Percentiles rank a stretch among this genome's conserved stretches.
Evolutionary conservation across 805 yeast species (phyloP).

Genomic region (Candida maesae): DNA sequence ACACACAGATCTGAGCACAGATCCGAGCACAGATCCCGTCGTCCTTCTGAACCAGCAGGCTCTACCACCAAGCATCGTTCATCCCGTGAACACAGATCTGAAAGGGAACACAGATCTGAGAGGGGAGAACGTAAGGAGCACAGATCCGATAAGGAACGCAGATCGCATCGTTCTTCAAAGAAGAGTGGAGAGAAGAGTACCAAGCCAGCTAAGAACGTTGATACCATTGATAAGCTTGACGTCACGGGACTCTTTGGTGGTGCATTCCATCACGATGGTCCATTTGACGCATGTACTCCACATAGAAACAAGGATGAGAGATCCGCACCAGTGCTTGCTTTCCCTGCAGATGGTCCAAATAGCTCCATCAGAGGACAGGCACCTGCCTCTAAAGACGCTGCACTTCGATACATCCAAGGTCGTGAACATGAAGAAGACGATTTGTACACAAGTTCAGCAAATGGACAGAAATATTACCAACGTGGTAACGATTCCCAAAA

Average conservation of each 20-base stretch:
- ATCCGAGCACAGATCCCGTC: constrained; percentile 9
- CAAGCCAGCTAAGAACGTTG: constrained; percentile 69
- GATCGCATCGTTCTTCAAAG: constrained; percentile 7
- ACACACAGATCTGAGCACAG: constrained; percentile 19
- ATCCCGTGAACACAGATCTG: constrained; percentile 14
- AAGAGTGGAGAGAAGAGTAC: constrained; percentile 35
- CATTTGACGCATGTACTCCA: constrained; percentile 97
- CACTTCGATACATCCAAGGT: constrained; percentile 77
- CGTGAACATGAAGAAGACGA: constrained; percentile 46
- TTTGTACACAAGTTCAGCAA: constrained; percentile 26
- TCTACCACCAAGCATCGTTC: constrained; percentile 4
- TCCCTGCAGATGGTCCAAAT: constrained; percentile 95
- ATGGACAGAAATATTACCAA: constrained; percentile 10
- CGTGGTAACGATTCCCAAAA: constrained; percentile 17
- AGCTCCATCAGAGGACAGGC: constrained; percentile 71
- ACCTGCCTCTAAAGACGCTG: constrained; percentile 53
- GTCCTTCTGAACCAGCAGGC: constrained; percentile 8
- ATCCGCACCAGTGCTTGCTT: constrained; percentile 91
- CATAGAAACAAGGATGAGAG: constrained; percentile 77
- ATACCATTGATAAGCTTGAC: constrained; percentile 91
- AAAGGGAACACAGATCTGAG: constrained; percentile 4
- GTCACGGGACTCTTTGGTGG: constrained; percentile 94
- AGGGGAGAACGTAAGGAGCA: constrained; percentile 2
- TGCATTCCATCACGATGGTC: constrained; percentile 98
- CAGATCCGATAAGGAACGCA: not conserved